Evolutionary conservation across 1,284 basidiomycete species (phyloP).

Genomic region (Mycosarcoma mackinlayi): DNA sequence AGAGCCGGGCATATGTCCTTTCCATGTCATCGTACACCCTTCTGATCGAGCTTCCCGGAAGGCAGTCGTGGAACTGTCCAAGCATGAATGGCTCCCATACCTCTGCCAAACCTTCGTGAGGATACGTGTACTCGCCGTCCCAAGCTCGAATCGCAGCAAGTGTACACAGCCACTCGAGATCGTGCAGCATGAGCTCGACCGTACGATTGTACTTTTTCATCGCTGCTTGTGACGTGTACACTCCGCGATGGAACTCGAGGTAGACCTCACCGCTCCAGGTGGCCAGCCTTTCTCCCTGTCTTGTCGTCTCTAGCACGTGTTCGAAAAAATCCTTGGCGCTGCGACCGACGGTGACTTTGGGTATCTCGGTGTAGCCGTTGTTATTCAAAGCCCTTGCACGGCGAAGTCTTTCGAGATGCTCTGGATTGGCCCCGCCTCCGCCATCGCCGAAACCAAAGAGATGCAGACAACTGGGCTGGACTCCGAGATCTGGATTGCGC

Average conservation of each 20-base stretch:
- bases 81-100: conserved; percentile 76
- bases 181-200: conserved; percentile 87
- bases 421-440: conserved; percentile 59
- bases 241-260: conserved; percentile 79
- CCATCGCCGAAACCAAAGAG: conserved; percentile 63
- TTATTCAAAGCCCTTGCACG: conserved; percentile 79
- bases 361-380: conserved; percentile 63
- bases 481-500: conserved; percentile 62
- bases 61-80: conserved; percentile 77
- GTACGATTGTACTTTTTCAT: conserved; percentile 98
- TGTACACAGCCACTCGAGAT: conserved; percentile 87
- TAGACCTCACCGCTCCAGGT: conserved; percentile 77
- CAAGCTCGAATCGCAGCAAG: conserved; percentile 79
- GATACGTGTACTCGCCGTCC: conserved; percentile 81
- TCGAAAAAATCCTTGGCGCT: conserved; percentile 80
- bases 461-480: conserved; percentile 55
- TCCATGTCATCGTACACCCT: conserved; percentile 97
- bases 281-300: conserved; percentile 79
- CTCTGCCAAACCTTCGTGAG: conserved; percentile 81
- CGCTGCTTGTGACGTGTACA: conserved; percentile 74
- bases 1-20: conserved; percentile 80
- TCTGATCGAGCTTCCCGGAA: conserved; percentile 81
- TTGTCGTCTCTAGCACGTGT: conserved; percentile 76
- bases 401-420: conserved; percentile 74
- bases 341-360: conserved; percentile 48